phyloP scores from a whole-genome alignment of 2,329 filamentous ascomycete species.

The Colletotrichum aenigma region DNA sequence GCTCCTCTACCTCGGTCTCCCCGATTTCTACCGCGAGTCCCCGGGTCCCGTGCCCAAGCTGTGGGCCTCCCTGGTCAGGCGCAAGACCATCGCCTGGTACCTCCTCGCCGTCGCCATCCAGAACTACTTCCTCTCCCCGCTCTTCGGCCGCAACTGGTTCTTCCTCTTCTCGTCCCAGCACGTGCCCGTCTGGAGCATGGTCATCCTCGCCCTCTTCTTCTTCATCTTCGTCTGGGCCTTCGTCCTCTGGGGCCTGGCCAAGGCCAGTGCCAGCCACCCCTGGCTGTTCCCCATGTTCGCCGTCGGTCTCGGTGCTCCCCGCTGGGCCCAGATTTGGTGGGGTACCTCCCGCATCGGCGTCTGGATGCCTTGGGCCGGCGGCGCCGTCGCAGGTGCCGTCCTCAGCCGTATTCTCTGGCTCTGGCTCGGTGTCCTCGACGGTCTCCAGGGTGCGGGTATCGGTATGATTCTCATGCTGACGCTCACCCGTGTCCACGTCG shows the following conservation, averaged over 20 bases:
- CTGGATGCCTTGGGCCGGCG: slow-evolving; percentile 67
- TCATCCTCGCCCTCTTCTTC: slow-evolving; percentile 60
- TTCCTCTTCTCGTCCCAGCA: slow-evolving; percentile 65
- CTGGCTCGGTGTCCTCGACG: slow-evolving; percentile 70
- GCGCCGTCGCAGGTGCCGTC: slow-evolving; percentile 58
- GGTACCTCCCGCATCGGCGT: slow-evolving; percentile 62
- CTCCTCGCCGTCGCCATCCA: slow-evolving; percentile 67
- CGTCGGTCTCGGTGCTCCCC: slow-evolving; percentile 67
- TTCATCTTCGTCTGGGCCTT: slow-evolving; percentile 60
- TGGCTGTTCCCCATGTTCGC: slow-evolving; percentile 73
- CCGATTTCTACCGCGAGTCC: slow-evolving; percentile 68
- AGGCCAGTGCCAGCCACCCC: slow-evolving; percentile 62
- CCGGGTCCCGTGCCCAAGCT: slow-evolving; percentile 69
- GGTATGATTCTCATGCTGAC: slow-evolving; percentile 73
- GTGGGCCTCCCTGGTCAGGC: slow-evolving; percentile 63
- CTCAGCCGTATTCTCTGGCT: slow-evolving; percentile 59
- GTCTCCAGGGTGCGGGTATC: slow-evolving; percentile 68
- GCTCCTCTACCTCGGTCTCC: slow-evolving; percentile 63
- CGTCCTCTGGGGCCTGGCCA: slow-evolving; percentile 54
- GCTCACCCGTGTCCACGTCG: slow-evolving; percentile 67
- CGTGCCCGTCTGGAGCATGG: slow-evolving; percentile 59
- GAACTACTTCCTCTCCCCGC: slow-evolving; percentile 70
- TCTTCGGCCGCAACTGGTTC: slow-evolving; percentile 70
- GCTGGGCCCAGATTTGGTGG: slow-evolving; percentile 74
- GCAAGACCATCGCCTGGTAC: slow-evolving; percentile 72